Conservation (phyloP, 768 basidiomycete genomes). For the Xerocomellus amylosporus region DNA sequence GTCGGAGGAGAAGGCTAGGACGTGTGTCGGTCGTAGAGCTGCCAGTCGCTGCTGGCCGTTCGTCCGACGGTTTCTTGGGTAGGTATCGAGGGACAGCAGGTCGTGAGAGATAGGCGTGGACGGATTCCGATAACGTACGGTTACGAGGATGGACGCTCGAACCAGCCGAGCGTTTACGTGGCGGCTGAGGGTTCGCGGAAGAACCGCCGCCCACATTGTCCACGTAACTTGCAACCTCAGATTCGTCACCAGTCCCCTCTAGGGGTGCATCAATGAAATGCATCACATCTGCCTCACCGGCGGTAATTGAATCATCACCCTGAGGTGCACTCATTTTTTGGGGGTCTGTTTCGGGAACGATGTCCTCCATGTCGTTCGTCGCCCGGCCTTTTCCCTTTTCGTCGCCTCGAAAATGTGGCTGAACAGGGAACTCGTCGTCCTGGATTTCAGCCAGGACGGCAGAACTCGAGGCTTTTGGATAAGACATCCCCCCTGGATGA, state of each 20-base stretch:
- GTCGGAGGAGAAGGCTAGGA: constrained; percentile 2
- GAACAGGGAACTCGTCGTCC: neutral
- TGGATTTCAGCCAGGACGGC: neutral
- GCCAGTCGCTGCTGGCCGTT: neutral
- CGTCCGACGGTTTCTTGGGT: neutral
- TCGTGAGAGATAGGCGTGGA: constrained; percentile 44
- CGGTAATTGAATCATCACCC: constrained; percentile 3
- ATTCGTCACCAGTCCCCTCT: neutral
- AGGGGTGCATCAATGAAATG: neutral
- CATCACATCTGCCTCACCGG: neutral
- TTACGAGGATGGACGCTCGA: constrained; percentile 29
- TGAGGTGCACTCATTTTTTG: neutral
- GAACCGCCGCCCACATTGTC: constrained; percentile 9
- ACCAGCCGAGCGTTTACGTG: constrained; percentile 21
- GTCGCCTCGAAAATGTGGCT: neutral
- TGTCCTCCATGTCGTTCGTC: neutral
- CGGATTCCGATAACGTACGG: constrained; percentile 45
- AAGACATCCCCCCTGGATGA: neutral
- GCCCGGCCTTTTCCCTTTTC: constrained; percentile 9
- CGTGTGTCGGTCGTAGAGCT: neutral
- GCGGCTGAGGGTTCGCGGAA: constrained; percentile 13
- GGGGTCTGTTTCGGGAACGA: neutral
- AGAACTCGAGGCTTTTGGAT: neutral
- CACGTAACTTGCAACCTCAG: constrained; percentile 6
- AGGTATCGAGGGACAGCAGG: constrained; percentile 4